Evolutionary conservation across 108 stramenopile species (phyloP), one percentile per base, ranked within the genome.

Genomic region (Epipyxis sp.): DNA sequence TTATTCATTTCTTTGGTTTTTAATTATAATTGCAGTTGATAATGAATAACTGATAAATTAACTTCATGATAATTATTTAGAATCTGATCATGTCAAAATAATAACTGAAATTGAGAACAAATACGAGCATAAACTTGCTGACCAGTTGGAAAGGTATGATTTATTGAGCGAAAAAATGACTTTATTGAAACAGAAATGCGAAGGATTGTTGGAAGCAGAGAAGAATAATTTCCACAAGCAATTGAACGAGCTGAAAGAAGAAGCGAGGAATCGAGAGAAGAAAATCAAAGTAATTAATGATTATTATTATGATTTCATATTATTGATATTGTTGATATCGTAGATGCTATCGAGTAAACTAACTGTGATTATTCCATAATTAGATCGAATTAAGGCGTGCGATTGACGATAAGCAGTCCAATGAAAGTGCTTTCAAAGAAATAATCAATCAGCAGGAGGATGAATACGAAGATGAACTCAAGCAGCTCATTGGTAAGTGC

Each of bases 401-500:
- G 6, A 42, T 74, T 6, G 71, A 74, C 3, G 71, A 74, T 39
- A 74, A 74, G 34, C 6, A 13, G 3, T 6, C 44, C 6, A 57
- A 74, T 37, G 71, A 74, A 32, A 77, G 32, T 25, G 32, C 76
- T 42, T 77, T 57, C 10, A 57, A 57, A 65, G 35, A 79, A 43
- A 77, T 62, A 32, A 45, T 87, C 3, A 83, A 85, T 37, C 88
- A 89, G 80, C 88, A 89, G 67, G 86, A 89, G 76, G 58, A 81
- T 6, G 88, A 89, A 78, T 89, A 89, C 59, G 88, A 89, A 43
- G 78, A 69, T 1, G 88, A 89, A 76, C 77, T 89, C 16, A 85
- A 83, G 72, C 80, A 83, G 50, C 83, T 87, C 42, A 87, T 87
- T 54, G 43, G n/a, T n/a, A n/a, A n/a, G n/a, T n/a, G n/a, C n/a